Conservation (phyloP, 2,329 filamentous ascomycete species). For the Davidsoniella virescens region DNA sequence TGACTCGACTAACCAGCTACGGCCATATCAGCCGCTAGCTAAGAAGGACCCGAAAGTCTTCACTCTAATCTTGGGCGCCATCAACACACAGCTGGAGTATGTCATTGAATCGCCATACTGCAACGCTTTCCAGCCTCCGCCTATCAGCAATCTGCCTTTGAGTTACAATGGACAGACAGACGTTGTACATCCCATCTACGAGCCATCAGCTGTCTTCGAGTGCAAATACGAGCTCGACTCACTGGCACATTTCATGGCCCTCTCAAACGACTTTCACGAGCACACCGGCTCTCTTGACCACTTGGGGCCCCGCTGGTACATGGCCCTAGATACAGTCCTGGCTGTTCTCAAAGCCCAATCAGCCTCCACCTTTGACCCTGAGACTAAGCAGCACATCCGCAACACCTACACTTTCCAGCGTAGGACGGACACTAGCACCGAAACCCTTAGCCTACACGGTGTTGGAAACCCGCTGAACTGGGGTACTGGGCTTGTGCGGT, state of each 20-base stretch:
- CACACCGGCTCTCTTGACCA: slow-evolving; percentile 66
- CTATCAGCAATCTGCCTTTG: slow-evolving; percentile 56
- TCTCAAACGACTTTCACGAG: slow-evolving; percentile 75
- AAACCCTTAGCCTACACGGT: slow-evolving; percentile 69
- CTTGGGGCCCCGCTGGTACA: slow-evolving; percentile 60
- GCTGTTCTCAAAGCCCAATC: slow-evolving; percentile 64
- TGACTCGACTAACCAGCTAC: slow-evolving; percentile 84
- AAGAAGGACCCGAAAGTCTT: slow-evolving; percentile 65
- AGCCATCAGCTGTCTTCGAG: slow-evolving; percentile 76
- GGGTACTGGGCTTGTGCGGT: slow-evolving; percentile 73
- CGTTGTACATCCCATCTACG: slow-evolving; percentile 69
- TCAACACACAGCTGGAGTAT: slow-evolving; percentile 91
- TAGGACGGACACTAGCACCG: slow-evolving; percentile 64
- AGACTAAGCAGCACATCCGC: slow-evolving; percentile 43
- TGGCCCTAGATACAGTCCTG: slow-evolving; percentile 60
- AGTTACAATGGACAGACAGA: slow-evolving; percentile 72
- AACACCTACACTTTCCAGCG: slow-evolving; percentile 86
- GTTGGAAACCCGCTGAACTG: slow-evolving; percentile 81
- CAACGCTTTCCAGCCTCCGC: slow-evolving; percentile 93
- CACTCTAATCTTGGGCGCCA: slow-evolving; percentile 73
- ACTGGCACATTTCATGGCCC: slow-evolving; percentile 72
- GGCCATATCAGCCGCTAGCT: slow-evolving; percentile 74
- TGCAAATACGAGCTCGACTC: slow-evolving; percentile 99
- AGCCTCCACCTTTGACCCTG: slow-evolving; percentile 58
- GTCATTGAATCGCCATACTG: slow-evolving; percentile 92